Base-by-base conservation (phyloP, 345 rosid genomes). In the Bruguiera parviflora region DNA sequence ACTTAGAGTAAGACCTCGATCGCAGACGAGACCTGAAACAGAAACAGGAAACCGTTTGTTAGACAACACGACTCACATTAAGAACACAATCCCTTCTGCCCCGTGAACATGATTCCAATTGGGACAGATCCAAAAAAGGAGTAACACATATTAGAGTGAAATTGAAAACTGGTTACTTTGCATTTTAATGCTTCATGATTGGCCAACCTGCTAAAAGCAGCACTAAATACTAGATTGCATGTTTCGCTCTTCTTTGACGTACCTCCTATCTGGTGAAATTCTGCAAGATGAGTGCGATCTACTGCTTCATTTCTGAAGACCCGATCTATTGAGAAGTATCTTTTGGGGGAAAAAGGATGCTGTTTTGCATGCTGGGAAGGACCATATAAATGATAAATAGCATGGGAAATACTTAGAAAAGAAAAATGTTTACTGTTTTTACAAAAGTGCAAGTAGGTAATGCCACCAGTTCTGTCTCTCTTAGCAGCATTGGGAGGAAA, bases 201-300 rank as follows among this genome's bases (percentile, higher is more conserved):
- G 61, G 63, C 27, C 35, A 70, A 27, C 21, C 5, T 18, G 53
- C 19, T 46, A 61, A 24, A 52, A 33, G 24, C 19, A 62, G 49
- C 47, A 29, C 15, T 19, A 55, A 67, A 57, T 5, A 43, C 18
- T 43, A 11, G 18, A 43, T 18, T 2, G 3, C 49, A 43, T 43
- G 49, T 43, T 43, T 43, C 19, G 3, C 49, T 11, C 3, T 43
- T 43, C 18, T 43, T 43, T 43, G 18, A 43, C 28, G 32, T 84
- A 94, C 98, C 97, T 90, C 92, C 99, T 61, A 95, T 90, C 77
- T 95, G 98, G 80, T 95, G 97, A 72, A 95, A 95, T 78, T 95
- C 98, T 55, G 99, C 99, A 32, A 95, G 89, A 80, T 90, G 99
- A 53, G 97, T 95, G 31, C 89, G 84, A 68, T 95, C 99, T 20